Conservation (phyloP, 169 alveolate genomes). For the Eimeria necatrix region DNA sequence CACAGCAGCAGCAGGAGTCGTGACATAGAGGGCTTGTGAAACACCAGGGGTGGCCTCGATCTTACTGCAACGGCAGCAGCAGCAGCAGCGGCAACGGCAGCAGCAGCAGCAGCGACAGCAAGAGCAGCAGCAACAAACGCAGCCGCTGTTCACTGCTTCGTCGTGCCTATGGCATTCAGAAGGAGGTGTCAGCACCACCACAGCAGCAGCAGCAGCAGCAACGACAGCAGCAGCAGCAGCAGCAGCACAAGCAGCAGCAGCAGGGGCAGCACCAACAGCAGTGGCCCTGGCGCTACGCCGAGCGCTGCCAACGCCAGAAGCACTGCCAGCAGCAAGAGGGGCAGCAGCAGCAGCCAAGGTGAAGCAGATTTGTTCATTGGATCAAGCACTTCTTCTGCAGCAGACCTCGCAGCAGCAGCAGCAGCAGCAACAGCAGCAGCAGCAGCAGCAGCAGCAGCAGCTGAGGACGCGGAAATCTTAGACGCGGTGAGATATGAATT, state of each 20-base stretch:
- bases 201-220: too few relatives aligned
- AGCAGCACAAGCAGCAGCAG: too few relatives aligned
- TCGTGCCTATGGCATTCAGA: background rate
- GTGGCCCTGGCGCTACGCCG: too few relatives aligned
- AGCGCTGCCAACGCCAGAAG: too few relatives aligned
- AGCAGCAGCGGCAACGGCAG: background rate
- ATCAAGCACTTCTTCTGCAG: background rate
- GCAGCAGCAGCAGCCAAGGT: background rate
- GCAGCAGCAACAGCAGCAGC: background rate
- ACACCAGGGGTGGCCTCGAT: background rate
- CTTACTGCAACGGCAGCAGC: background rate
- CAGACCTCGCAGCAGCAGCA: background rate
- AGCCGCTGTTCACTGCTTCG: background rate
- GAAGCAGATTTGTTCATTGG: background rate
- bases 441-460: background rate
- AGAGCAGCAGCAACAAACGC: too few relatives aligned
- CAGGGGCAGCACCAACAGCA: too few relatives aligned
- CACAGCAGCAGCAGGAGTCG: constrained; percentile 18
- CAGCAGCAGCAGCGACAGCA: background rate
- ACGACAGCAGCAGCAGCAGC: too few relatives aligned
- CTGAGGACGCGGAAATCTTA: background rate
- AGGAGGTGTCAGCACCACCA: background rate
- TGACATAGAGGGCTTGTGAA: background rate
- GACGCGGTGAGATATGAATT: too few relatives aligned
- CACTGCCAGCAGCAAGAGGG: too few relatives aligned